Percentiles rank a stretch among this genome's conserved stretches.
These are phyloP conservation scores for Fusarium sp. DNA, from an alignment of 2,329 filamentous ascomycete species.

Conservation along the genomic window DNA sequence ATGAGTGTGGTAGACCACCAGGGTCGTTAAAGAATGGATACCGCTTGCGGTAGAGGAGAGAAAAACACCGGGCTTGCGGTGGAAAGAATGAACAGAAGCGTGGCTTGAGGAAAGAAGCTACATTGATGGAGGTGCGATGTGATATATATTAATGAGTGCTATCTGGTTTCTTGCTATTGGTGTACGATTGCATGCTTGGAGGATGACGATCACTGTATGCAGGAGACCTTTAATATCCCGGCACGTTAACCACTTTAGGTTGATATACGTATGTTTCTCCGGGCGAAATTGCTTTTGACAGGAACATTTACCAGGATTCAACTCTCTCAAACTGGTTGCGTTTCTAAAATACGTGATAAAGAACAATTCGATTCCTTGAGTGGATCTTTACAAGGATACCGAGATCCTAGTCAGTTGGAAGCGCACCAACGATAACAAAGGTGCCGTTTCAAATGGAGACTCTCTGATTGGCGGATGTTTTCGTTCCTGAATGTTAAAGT, in stretches of 20 bases:
- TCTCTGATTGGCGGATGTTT: background rate
- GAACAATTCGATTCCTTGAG: background rate
- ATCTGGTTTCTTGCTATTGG: background rate
- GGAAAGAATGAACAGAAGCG: conserved; percentile 11
- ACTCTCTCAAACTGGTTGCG: background rate
- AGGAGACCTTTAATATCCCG: conserved; percentile 9
- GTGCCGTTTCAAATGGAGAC: background rate
- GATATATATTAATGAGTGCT: conserved; percentile 9
- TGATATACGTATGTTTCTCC: background rate
- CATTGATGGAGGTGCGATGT: background rate
- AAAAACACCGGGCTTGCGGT: conserved; percentile 31
- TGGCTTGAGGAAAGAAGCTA: conserved; percentile 3
- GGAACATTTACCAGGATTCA: background rate
- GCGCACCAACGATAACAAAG: background rate
- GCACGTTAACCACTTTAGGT: background rate
- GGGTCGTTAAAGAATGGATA: conserved; percentile 36
- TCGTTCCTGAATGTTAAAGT: background rate
- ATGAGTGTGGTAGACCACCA: conserved; percentile 34
- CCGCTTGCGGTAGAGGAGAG: conserved; percentile 26
- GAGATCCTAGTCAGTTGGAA: background rate
- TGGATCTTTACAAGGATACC: background rate
- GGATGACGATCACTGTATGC: background rate
- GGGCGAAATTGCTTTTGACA: background rate
- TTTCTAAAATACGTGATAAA: background rate
- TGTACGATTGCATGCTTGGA: background rate